phyloP scores from a whole-genome alignment of 1,284 basidiomycete genomes.

The Tilletia walkeri region DNA sequence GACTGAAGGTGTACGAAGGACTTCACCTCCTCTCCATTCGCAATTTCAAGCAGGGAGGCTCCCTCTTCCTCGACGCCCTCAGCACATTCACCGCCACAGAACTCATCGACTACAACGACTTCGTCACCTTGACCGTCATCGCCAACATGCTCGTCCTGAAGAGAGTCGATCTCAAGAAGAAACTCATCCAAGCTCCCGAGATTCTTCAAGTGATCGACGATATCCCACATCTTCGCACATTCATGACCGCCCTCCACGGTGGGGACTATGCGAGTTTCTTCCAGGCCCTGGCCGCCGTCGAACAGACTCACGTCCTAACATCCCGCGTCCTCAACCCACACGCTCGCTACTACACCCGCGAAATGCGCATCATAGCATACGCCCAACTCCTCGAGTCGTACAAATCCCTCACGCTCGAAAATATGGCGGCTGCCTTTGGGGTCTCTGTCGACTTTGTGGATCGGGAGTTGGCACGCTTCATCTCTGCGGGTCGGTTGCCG shows the following conservation, averaged over 20 bases:
- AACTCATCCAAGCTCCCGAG: constrained; percentile 49
- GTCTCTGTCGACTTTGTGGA: constrained; percentile 87
- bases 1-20: constrained; percentile 92
- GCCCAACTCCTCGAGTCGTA: constrained; percentile 88
- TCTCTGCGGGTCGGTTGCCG: constrained; percentile 81
- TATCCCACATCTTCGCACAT: constrained; percentile 60
- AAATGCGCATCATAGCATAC: constrained; percentile 96
- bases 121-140: constrained; percentile 82
- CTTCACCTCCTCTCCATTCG: constrained; percentile 82
- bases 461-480: constrained; percentile 82
- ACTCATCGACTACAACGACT: constrained; percentile 83
- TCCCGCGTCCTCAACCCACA: constrained; percentile 83
- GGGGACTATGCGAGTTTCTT: constrained; percentile 95
- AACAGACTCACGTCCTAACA: constrained; percentile 79
- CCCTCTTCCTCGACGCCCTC: constrained; percentile 82
- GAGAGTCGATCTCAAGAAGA: constrained; percentile 86
- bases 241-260: constrained; percentile 71
- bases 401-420: constrained; percentile 82
- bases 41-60: constrained; percentile 61
- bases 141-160: constrained; percentile 74
- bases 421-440: constrained; percentile 82
- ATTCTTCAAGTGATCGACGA: constrained; percentile 41
- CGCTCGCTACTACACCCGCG: constrained; percentile 84
- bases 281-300: constrained; percentile 80
- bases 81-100: constrained; percentile 93